Base-by-base conservation (phyloP, 2,329 filamentous ascomycete genomes). In the Diplodia mutila region DNA sequence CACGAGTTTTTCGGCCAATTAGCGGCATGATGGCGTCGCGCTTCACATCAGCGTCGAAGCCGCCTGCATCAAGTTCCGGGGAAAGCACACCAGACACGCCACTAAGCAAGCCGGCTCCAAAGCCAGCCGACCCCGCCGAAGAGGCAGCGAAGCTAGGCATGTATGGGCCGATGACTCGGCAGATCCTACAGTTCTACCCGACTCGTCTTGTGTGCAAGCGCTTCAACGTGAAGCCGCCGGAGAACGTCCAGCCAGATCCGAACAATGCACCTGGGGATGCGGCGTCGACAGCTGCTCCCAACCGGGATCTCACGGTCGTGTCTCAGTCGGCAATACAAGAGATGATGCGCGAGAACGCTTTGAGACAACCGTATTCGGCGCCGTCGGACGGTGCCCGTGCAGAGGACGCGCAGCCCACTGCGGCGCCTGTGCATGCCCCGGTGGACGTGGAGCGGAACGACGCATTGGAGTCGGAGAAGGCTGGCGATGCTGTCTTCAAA, bases 11-110 rank as follows among this genome's bases (percentile, higher is more conserved):
- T 82, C 94, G 92, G 76, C 95, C 95, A 0, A 92, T 97, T 81
- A 92, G 91, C 2, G 93, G 93, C 0, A 85, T 92, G 70, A 98
- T 99, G 93, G 95, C 94, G 18, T 93, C 91, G 23, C 89, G 94
- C 0, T 99, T 99, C 77, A 97, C 93, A 0, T 90, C 91, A 1
- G 87, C 89, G 0, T 87, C 87, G 9, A 76, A 80, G 3, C 78
- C 80, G 48, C 72, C 76, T 11, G 76, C 80, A 1, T 79, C 82
- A 1, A 79, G 72, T 65, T 69, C 68, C 5, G 57, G 57, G 18
- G 53, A 12, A 70, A 73, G 70, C 3, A 74, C 73, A 2, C 69
- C 76, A 1, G 69, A 73, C 8, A 32, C 49, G 18, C 61, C 65
- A n/a, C n/a, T 63, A 9, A 54, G 88, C 18, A 81, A 79, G 59